These are phyloP conservation scores for Cercospora berteroae DNA, from an alignment of 2,329 filamentous ascomycete genomes.

Conservation along the genomic window DNA sequence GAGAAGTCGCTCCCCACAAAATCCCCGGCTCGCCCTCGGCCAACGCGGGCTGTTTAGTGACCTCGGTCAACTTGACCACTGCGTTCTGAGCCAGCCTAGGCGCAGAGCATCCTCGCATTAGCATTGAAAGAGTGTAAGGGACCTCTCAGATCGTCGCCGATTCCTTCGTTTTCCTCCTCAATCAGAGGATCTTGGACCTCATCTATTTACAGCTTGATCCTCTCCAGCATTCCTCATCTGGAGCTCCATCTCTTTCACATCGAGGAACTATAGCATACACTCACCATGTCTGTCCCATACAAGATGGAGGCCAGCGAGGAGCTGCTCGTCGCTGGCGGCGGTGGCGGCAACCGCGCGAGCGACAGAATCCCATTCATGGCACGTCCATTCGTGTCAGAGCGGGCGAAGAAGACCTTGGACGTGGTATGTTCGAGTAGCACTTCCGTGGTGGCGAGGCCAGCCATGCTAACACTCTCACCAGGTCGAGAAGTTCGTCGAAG, in stretches of 20 bases:
- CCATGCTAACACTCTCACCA: not conserved
- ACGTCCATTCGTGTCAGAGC: slow-evolving; percentile 70
- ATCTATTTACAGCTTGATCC: not conserved
- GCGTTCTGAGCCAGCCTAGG: not conserved
- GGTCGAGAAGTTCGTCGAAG: slow-evolving; percentile 91
- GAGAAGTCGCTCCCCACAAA: not conserved
- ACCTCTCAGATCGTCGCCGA: not conserved
- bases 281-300: slow-evolving; percentile 39
- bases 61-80: slow-evolving; percentile 1
- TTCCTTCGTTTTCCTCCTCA: slow-evolving; percentile 3
- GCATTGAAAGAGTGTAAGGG: slow-evolving; percentile 4
- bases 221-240: not conserved
- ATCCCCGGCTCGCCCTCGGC: not conserved
- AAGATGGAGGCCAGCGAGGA: slow-evolving; percentile 39
- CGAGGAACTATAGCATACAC: not conserved
- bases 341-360: slow-evolving; percentile 46
- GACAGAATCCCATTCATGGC: slow-evolving; percentile 59
- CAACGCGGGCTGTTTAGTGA: not conserved
- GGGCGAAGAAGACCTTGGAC: slow-evolving; percentile 80
- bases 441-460: not conserved
- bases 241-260: not conserved
- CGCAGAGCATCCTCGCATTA: not conserved
- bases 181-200: slow-evolving; percentile 1
- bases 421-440: slow-evolving; percentile 48
- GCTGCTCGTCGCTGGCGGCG: slow-evolving; percentile 30